phyloP scores from a whole-genome alignment of 305 asterid species.

The Rubia balearica region DNA sequence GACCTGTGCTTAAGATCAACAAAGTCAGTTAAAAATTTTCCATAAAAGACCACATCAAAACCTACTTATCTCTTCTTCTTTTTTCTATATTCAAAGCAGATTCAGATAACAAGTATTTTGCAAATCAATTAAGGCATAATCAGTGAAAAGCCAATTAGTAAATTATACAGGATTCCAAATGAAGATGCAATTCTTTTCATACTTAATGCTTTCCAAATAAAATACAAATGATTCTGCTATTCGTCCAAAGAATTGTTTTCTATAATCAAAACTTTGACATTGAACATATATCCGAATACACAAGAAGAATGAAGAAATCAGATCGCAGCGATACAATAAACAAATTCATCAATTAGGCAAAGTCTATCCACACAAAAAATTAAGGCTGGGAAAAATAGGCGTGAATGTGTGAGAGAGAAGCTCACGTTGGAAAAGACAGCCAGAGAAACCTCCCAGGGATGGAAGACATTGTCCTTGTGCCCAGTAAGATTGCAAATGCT shows the following conservation, averaged over 20 bases:
- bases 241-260: not conserved
- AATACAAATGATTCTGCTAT: not conserved
- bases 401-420: slow-evolving; percentile 7
- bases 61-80: not conserved
- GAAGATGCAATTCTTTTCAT: not conserved
- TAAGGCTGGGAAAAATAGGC: not conserved
- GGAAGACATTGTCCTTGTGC: slow-evolving; percentile 69
- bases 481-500: slow-evolving; percentile 58
- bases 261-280: not conserved
- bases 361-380: slow-evolving; percentile 1
- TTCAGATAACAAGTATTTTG: not conserved
- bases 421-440: slow-evolving; percentile 72
- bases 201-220: not conserved
- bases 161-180: not conserved
- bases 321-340: not conserved
- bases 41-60: not conserved
- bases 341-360: not conserved
- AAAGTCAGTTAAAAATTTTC: not conserved
- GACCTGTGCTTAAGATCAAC: not conserved
- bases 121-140: slow-evolving; percentile 1
- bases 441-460: slow-evolving; percentile 90
- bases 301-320: not conserved
- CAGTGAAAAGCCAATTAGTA: not conserved
- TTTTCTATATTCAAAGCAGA: not conserved
- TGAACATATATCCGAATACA: not conserved